Evolutionary conservation across 2,329 filamentous ascomycete genomes (phyloP).

Genomic region (Sarocladiaceae sp.): DNA sequence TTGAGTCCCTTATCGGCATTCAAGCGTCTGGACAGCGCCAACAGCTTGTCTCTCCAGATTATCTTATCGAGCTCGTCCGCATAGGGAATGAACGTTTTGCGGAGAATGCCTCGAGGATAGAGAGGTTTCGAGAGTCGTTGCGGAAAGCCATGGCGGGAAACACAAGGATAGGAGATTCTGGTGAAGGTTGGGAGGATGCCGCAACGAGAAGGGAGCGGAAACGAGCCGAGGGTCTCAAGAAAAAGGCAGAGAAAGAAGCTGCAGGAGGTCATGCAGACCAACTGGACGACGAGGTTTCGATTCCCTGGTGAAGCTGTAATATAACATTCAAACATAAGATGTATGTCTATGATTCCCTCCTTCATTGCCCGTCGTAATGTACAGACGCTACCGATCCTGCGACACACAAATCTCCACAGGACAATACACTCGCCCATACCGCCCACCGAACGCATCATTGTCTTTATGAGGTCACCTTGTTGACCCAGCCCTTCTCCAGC

Average conservation of each 20-base stretch:
- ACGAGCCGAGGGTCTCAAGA: slow-evolving; percentile 49
- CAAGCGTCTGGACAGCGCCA: slow-evolving; percentile 24
- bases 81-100: slow-evolving; percentile 70
- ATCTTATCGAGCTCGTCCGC: slow-evolving; percentile 59
- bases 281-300: neutral
- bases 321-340: neutral
- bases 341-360: neutral
- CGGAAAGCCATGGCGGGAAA: slow-evolving; percentile 23
- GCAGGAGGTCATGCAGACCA: neutral
- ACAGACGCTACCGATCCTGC: slow-evolving; percentile 2
- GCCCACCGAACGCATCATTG: slow-evolving; percentile 7
- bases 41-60: slow-evolving; percentile 56
- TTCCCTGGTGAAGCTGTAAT: neutral
- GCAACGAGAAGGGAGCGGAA: slow-evolving; percentile 47
- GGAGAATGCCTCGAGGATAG: slow-evolving; percentile 62
- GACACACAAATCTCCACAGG: no score
- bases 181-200: slow-evolving; percentile 49
- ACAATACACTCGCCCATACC: no score
- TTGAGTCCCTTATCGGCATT: slow-evolving; percentile 74
- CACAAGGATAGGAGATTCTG: slow-evolving; percentile 24
- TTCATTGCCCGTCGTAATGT: neutral
- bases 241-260: slow-evolving; percentile 36
- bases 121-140: slow-evolving; percentile 53
- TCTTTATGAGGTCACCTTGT: slow-evolving; percentile 59
- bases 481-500: slow-evolving; percentile 82